These are phyloP conservation scores for Trichoderma citrinoviride DNA, from an alignment of 2,329 filamentous ascomycete genomes.

Conservation along the genomic window DNA sequence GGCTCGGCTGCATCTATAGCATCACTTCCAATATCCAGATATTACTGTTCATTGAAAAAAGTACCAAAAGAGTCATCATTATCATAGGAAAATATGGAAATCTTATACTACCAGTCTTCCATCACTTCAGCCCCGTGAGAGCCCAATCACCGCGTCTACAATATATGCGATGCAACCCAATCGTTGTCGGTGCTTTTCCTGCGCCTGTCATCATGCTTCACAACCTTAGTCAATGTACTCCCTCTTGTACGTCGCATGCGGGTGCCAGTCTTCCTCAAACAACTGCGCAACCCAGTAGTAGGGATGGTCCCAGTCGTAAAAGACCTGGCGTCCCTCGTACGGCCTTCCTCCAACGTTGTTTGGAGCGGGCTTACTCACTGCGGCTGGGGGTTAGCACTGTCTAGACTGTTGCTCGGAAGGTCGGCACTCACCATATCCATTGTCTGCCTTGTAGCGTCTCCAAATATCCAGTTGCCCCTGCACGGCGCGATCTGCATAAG, in stretches of 20 bases:
- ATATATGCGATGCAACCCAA: neutral
- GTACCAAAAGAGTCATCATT: too few species aligned
- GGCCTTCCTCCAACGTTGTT: neutral
- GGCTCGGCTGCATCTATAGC: too few species aligned
- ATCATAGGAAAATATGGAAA: too few species aligned
- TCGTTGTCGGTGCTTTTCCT: neutral
- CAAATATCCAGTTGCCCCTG: conserved; percentile 30
- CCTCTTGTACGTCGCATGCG: conserved; percentile 34
- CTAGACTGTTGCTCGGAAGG: neutral
- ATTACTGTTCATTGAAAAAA: too few species aligned
- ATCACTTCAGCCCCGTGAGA: neutral
- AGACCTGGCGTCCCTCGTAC: conserved; percentile 30
- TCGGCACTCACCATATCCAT: conserved; percentile 26
- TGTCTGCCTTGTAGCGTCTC: conserved; percentile 28
- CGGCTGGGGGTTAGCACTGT: neutral
- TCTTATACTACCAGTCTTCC: neutral
- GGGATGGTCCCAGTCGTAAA: conserved; percentile 40
- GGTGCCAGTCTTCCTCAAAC: conserved; percentile 43
- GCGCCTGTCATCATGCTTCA: neutral
- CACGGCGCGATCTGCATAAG: conserved; percentile 28
- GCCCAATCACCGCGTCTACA: neutral
- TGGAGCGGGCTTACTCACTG: neutral
- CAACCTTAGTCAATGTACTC: conserved; percentile 22
- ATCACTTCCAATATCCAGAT: too few species aligned
- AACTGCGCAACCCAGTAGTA: conserved; percentile 48